Base-by-base conservation (phyloP, 768 basidiomycete genomes). In the Sporobolomyces roseus region DNA sequence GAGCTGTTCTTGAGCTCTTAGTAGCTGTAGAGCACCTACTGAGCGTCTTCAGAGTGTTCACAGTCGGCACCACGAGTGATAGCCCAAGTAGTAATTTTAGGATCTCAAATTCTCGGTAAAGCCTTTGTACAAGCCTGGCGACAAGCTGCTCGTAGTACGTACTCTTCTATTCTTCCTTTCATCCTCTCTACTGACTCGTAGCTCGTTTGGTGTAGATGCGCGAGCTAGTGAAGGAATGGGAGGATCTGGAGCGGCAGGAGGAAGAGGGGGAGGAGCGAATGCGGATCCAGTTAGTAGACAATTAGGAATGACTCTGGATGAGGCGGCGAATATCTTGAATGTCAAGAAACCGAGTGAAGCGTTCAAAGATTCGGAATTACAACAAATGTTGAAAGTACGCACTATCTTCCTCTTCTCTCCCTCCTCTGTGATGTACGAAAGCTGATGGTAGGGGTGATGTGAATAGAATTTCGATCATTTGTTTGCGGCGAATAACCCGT, bases 301-400 rank as follows among this genome's bases (percentile, higher is more conserved):
- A 71, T 86, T 92, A 75, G 86, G 88, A 58, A 93, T 99, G 93
- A 92, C 91, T 10, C 75, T 94, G 74, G 93, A 97, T 74, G 96
- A 99, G 80, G 96, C 94, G 25, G 88, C 87, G 75, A 81, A 96
- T 66, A 92, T 99, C 76, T 80, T 99, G 70, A 97, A 99, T 78
- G 81, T 85, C 41, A 64, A 71, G 65, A 64, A 63, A 33, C 58
- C 58, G 12, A 8, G 7, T 2, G 58, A 48, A n/a, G 58, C 58
- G 58, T 60, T 60, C 58, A 46, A 60, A n/a, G 58, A 60, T 36
- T 32, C 52, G 1, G 71, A 72, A 49, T 38, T 72, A 38, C 68
- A 91, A 77, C 82, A 80, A 50, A 81, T 93, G 30, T 77, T 89
- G 45, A 87, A 89, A 83, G 93, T 89, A 76, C 75, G 45, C 23